Evolutionary conservation across 495 filamentous ascomycete species (phyloP).

Genomic region (Viridothelium virens): DNA sequence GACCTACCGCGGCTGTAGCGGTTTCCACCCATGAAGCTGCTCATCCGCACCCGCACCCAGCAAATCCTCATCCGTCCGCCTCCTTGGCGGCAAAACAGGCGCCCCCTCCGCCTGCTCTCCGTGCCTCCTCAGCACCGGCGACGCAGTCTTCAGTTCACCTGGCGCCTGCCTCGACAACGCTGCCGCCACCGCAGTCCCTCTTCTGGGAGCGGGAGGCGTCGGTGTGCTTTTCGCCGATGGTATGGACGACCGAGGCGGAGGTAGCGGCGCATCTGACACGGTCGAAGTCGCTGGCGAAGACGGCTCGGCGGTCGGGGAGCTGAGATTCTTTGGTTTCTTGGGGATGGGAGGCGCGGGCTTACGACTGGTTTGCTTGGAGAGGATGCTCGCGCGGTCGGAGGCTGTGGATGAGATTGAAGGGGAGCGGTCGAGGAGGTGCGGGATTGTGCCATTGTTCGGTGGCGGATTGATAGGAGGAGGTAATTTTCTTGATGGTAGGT

Average conservation of each 20-base stretch:
- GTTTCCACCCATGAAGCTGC: slow-evolving; percentile 22
- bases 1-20: slow-evolving; percentile 18
- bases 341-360: slow-evolving; percentile 39
- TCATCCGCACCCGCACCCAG: slow-evolving; percentile 20
- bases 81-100: slow-evolving; percentile 27
- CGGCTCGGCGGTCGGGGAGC: slow-evolving; percentile 14
- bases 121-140: slow-evolving; percentile 15
- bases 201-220: not conserved
- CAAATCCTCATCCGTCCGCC: slow-evolving; percentile 18
- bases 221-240: not conserved
- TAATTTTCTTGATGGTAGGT: not conserved
- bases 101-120: slow-evolving; percentile 12
- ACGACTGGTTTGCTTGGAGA: slow-evolving; percentile 23
- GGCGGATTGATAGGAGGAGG: slow-evolving; percentile 17
- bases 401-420: slow-evolving; percentile 15
- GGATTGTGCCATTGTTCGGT: slow-evolving; percentile 6
- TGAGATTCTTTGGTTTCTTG: slow-evolving; percentile 36
- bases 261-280: slow-evolving; percentile 16
- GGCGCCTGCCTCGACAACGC: not conserved
- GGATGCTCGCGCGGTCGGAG: slow-evolving; percentile 13
- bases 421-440: not conserved
- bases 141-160: not conserved
- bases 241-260: slow-evolving; percentile 17
- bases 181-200: not conserved
- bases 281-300: slow-evolving; percentile 4